Percentiles rank a stretch among this genome's conserved stretches.
phyloP scores from a whole-genome alignment of 257 asterid species.

The Nicotiana obtusifolia region DNA sequence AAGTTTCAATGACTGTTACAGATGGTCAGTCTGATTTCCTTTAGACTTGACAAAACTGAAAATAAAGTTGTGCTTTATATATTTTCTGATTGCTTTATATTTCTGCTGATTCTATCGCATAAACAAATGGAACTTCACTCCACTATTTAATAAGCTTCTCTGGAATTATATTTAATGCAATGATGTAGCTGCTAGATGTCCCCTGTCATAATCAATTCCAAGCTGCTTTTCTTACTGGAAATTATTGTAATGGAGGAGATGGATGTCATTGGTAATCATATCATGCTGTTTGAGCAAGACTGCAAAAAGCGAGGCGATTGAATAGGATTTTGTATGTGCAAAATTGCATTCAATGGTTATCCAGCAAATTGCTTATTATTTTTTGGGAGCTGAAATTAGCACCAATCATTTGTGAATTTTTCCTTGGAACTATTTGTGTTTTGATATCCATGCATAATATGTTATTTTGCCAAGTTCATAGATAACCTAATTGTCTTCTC shows the following conservation, averaged over 20 bases:
- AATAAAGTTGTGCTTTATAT: neutral
- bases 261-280: neutral
- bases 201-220: neutral
- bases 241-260: neutral
- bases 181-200: neutral
- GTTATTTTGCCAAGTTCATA: neutral
- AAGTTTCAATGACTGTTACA: slow-evolving; percentile 90
- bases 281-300: neutral
- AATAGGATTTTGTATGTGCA: neutral
- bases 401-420: neutral
- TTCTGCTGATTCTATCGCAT: neutral
- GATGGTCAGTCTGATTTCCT: slow-evolving; percentile 47
- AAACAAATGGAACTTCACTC: neutral
- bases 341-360: neutral
- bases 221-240: neutral
- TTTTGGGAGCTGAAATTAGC: neutral
- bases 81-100: neutral
- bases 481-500: neutral
- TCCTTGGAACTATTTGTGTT: neutral
- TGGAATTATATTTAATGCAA: neutral
- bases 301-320: neutral
- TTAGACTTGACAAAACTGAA: neutral
- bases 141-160: neutral
- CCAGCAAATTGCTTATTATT: neutral
- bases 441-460: neutral